Percentiles rank a stretch among this genome's conserved stretches.
phyloP scores from a whole-genome alignment of 768 basidiomycete species.

The Tricholoma saponaceum region DNA sequence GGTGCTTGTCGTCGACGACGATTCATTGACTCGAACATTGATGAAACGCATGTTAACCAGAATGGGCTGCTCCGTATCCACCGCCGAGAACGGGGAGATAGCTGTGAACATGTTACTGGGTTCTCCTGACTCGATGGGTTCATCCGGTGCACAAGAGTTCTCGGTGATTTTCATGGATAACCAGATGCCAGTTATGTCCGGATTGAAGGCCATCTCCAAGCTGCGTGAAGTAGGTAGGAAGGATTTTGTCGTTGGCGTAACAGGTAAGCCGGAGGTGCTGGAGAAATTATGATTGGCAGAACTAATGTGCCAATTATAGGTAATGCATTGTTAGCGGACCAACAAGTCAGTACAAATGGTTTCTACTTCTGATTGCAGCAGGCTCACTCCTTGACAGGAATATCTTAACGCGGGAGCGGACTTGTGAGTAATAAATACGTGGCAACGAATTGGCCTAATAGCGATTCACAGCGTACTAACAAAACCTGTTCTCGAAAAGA shows the following conservation, averaged over 20 bases:
- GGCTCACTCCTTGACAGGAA: slow-evolving; percentile 4
- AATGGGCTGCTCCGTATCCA: slow-evolving; percentile 56
- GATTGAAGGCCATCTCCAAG: slow-evolving; percentile 47
- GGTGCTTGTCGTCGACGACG: slow-evolving; percentile 69
- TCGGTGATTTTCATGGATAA: slow-evolving; percentile 37
- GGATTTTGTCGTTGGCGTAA: slow-evolving; percentile 65
- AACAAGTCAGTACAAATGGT: slow-evolving; percentile 21
- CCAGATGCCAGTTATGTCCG: slow-evolving; percentile 35
- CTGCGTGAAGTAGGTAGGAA: slow-evolving; percentile 45
- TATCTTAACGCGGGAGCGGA: slow-evolving; percentile 5
- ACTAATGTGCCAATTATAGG: slow-evolving; percentile 9
- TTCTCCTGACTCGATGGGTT: slow-evolving; percentile 5
- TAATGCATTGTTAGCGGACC: slow-evolving; percentile 49
- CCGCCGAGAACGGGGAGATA: slow-evolving; percentile 64
- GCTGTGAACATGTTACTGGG: slow-evolving; percentile 55
- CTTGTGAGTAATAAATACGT: slow-evolving; percentile 2
- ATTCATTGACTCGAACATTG: slow-evolving; percentile 55
- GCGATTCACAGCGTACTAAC: slow-evolving; percentile 43
- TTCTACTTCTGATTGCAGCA: background rate
- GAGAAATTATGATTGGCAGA: background rate
- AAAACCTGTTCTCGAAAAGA: slow-evolving; percentile 56
- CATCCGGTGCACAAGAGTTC: slow-evolving; percentile 15
- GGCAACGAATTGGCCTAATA: no score
- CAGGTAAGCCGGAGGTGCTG: slow-evolving; percentile 32
- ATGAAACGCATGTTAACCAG: slow-evolving; percentile 63